Evolutionary conservation across 495 filamentous ascomycete genomes (phyloP), one percentile per base, ranked within the genome.

Genomic region (Bacidia gigantensis): DNA sequence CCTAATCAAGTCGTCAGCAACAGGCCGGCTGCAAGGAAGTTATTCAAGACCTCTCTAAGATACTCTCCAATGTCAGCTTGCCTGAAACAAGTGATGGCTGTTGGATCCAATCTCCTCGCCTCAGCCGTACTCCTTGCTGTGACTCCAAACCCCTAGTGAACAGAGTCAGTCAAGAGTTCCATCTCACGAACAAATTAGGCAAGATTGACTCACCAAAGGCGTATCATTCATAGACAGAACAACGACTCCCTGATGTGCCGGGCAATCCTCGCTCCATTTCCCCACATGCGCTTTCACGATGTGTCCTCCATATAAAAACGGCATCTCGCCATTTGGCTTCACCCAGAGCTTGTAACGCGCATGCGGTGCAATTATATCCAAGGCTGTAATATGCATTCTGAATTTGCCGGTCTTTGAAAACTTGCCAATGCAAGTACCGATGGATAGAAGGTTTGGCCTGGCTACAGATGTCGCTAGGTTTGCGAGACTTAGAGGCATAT

Each of bases 361-460:
- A 67, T 94, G 84, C 38, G 84, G 78, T 18, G 89, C 84, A 54
- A 99, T 80, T 49, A 95, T 77, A 56, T 87, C 82, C 49, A 97
- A 75, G 2, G 86, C 83, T 1, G 86, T 90, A 62, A 92, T 81
- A 64, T 88, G 84, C 41, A 92, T 68, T 24, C 86, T 70, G 65
- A 93, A 95, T 64, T 95, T 95, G 23, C 86, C 83, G 3, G 85
- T 83, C 76, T 96, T 95, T 44, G 87, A 94, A 69, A 95, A 87
- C 65, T 89, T 92, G 64, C 81, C 86, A 24, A 93, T 65, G 63
- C 85, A 92, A 5, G 84, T 89, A 11, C 92, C 92, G n/a, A 93
- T 65, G 1, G 81, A 86, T 38, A 95, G 78, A 7, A 97, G 75
- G 50, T 79, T 79, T 55, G 83, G 79, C 14, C 22, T 11, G 10